Base-by-base conservation (phyloP, 164 flowering plant genomes). In the Vitis rupestris region DNA sequence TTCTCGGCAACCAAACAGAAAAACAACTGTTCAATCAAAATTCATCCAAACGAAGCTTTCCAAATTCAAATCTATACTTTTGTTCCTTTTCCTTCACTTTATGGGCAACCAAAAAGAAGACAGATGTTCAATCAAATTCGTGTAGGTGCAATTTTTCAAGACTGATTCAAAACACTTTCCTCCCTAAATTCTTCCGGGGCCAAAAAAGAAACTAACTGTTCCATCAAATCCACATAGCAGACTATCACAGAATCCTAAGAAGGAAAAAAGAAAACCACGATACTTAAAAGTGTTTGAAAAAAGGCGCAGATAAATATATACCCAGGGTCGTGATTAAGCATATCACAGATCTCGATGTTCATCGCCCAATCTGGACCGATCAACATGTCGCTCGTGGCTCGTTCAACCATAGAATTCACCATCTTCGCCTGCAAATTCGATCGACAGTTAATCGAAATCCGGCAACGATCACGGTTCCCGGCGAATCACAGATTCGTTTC, bases 301-400 rank as follows among this genome's bases (percentile, higher is more conserved):
- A 4, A 54, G 29, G 27, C 3, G 27, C 10, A n/a, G 61, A 17
- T n/a, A 14, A 19, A 29, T 3, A 64, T 58, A 3, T 88, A 94
- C 98, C 78, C 89, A n/a, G 91, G 94, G 75, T 94, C 99, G 75
- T 73, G 92, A 81, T 94, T 94, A 69, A 90, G 83, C 67, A 87
- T 86, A 71, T 94, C 98, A 66, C 98, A 94, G 92, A 94, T 92
- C 93, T 94, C 98, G 70, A 92, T 78, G 76, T 94, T 94, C 96
- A 88, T 85, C 27, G 99, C 96, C 99, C 98, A 94, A 82, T 94
- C 99, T 2, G 99, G 94, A 57, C 99, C 99, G 85, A 94, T 90
- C 76, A 94, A 82, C 97, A 89, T 80, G 73, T 90, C 93, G 79
- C 87, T 92, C 67, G 99, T 92, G 29, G 99, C 99, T 64, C 99